phyloP scores from a whole-genome alignment of 768 basidiomycete genomes.

The Artomyces pyxidatus region DNA sequence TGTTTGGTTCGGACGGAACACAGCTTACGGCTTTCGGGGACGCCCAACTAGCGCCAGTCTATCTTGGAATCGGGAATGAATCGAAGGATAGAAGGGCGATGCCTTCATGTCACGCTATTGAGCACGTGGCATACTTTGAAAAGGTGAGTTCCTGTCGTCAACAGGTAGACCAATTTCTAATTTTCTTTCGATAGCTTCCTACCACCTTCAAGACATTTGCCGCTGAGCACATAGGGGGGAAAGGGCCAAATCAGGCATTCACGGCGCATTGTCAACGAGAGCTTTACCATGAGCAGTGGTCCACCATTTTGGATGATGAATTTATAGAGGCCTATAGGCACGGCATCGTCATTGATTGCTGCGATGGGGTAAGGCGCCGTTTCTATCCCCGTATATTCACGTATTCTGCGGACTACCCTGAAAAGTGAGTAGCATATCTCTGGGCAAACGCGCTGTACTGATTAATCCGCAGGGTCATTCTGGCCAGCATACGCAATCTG shows the following conservation, averaged over 20 bases:
- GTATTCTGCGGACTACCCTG: conserved; percentile 19
- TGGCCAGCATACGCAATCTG: conserved; percentile 24
- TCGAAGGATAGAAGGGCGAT: conserved; percentile 31
- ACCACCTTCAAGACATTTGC: background rate
- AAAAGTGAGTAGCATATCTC: conserved; percentile 17
- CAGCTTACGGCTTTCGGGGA: conserved; percentile 25
- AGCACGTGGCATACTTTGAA: conserved; percentile 38
- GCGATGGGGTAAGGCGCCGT: conserved; percentile 15
- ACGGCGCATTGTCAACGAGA: conserved; percentile 14
- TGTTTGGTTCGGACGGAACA: conserved; percentile 21
- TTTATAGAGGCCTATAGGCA: conserved; percentile 19
- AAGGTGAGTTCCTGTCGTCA: conserved; percentile 18
- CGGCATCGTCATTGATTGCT: conserved; percentile 16
- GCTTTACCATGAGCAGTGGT: conserved; percentile 17
- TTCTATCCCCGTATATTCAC: conserved; percentile 19
- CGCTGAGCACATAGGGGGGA: background rate
- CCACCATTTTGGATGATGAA: conserved; percentile 12
- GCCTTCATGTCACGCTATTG: conserved; percentile 24
- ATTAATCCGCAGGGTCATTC: conserved; percentile 21
- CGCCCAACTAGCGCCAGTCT: conserved; percentile 31
- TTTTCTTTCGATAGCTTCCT: background rate
- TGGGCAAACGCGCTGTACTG: conserved; percentile 31
- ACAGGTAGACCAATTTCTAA: too few relatives aligned
- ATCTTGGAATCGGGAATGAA: conserved; percentile 31
- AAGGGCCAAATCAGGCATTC: background rate